Percentiles rank a stretch among this genome's conserved stretches.
Evolutionary conservation across 208 protist species (phyloP).

Genomic region (Herpetomonas muscarum): DNA sequence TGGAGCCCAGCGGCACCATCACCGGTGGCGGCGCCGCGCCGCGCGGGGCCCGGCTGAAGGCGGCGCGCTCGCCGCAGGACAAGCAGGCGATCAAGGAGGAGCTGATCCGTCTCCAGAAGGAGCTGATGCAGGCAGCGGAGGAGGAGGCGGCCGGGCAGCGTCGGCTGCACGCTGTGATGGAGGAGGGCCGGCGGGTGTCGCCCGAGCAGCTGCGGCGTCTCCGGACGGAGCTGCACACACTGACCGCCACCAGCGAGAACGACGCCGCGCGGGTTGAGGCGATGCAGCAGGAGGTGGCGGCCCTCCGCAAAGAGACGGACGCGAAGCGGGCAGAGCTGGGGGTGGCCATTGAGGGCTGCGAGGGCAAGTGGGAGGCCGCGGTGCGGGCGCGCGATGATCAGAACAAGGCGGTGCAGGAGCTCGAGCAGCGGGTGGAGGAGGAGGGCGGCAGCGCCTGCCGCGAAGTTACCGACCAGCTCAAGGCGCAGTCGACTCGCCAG

Average conservation of each 20-base stretch:
- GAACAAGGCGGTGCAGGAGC: constrained; percentile 39
- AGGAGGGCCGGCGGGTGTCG: constrained; percentile 44
- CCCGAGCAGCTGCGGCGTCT: constrained; percentile 52
- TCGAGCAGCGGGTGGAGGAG: constrained; percentile 75
- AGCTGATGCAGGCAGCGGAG: constrained; percentile 68
- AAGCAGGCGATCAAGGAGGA: constrained; percentile 71
- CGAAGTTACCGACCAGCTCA: constrained; percentile 46
- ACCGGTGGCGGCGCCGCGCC: constrained; percentile 94
- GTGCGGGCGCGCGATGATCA: constrained; percentile 38
- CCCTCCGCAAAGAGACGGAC: constrained; percentile 21
- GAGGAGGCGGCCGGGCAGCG: constrained; percentile 63
- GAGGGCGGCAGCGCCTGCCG: constrained; percentile 73
- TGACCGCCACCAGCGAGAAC: constrained; percentile 43
- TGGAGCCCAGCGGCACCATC: constrained; percentile 98
- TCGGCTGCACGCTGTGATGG: constrained; percentile 59
- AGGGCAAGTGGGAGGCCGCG: constrained; percentile 27
- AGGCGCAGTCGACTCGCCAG: constrained; percentile 52
- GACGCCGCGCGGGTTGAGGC: constrained; percentile 31
- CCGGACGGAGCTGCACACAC: constrained; percentile 35
- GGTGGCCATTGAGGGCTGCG: constrained; percentile 23
- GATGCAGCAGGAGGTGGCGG: constrained; percentile 32
- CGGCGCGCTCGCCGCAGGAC: constrained; percentile 67
- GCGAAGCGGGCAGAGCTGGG: constrained; percentile 21
- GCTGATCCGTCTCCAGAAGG: constrained; percentile 61
- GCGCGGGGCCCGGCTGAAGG: constrained; percentile 83